Evolutionary conservation across 2,329 filamentous ascomycete genomes (phyloP), one percentile per base, ranked within the genome.

Genomic region (Fusarium pseudocircinatum): DNA sequence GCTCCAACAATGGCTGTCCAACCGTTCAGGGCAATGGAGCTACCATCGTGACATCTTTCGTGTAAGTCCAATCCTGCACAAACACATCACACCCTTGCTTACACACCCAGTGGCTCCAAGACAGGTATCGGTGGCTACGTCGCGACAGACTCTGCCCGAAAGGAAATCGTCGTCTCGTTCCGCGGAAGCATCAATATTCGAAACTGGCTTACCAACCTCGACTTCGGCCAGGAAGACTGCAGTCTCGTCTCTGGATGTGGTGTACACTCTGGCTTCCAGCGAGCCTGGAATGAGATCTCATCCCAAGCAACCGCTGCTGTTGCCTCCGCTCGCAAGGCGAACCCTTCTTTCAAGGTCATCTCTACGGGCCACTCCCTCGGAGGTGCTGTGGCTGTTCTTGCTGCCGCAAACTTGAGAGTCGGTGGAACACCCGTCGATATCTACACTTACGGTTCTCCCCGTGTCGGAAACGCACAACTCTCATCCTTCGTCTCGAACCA

Each of bases 351-450:
- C 83, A 79, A 79, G 50, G 78, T 93, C 78, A 79, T 91, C 24
- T 80, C 87, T n/a, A 90, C 90, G 0, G 92, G 92, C 40, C 92
- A 94, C 83, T 92, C 90, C 15, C 88, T 94, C 8, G 92, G 92
- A 53, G 92, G 85, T 32, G 91, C 91, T 12, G 83, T 94, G 5
- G 90, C 87, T 43, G 89, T 87, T 12, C 79, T 94, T 9, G 91
- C 85, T 1, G 88, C 86, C 0, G 88, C 86, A 2, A 85, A 88
- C 73, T 81, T 93, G 26, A 87, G 90, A 52, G 79, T 79, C 11
- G 77, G 79, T 15, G 89, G 87, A 46, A 81, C 82, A 66, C 72
- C 81, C 4, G 67, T 79, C 22, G 89, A 91, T 74, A 76, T 93
- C 47, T 93, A 91, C 84, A 91, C 88, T 3, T 94, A 88, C 82